These are phyloP conservation scores for Earliella scabrosa DNA, from an alignment of 1,284 basidiomycete species.

Conservation along the genomic window DNA sequence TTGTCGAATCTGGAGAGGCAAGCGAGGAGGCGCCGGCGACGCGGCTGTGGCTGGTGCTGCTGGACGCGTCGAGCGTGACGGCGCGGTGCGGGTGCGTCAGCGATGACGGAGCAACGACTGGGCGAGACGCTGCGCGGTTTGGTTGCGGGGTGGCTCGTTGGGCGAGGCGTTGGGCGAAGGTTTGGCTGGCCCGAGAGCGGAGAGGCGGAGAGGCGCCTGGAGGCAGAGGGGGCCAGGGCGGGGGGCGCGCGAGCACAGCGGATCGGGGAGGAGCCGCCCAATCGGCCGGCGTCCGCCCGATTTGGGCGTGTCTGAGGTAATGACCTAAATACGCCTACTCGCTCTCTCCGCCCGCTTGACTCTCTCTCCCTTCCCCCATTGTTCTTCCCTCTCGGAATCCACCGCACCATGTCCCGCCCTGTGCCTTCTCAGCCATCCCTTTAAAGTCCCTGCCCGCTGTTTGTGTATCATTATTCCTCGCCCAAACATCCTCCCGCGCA, in stretches of 20 bases:
- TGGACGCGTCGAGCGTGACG: conserved; percentile 9
- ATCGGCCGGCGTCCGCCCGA: conserved; percentile 3
- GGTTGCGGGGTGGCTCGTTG: background rate
- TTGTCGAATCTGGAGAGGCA: background rate
- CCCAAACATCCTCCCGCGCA: conserved; percentile 7
- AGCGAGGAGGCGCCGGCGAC: conserved; percentile 1
- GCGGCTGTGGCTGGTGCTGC: conserved; percentile 2
- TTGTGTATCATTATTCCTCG: conserved; percentile 26
- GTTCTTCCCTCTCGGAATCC: conserved; percentile 23
- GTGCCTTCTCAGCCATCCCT: conserved; percentile 19
- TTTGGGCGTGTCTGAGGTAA: conserved; percentile 10
- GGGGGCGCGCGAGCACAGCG: background rate
- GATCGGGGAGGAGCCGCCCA: conserved; percentile 9
- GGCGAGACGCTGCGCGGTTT: background rate
- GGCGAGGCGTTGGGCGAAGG: too few relatives aligned
- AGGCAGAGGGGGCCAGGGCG: background rate
- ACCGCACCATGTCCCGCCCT: conserved; percentile 21
- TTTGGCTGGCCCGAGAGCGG: too few relatives aligned
- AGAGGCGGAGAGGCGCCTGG: background rate
- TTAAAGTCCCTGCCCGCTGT: conserved; percentile 25
- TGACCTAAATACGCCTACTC: conserved; percentile 13
- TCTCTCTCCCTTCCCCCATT: conserved; percentile 27
- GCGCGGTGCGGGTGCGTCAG: too few relatives aligned
- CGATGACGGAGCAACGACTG: background rate
- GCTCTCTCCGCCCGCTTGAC: conserved; percentile 7